Percentiles rank a stretch among this genome's conserved stretches.
These are phyloP conservation scores for Irpex sp. DNA, from an alignment of 1,284 basidiomycete species.

Conservation along the genomic window DNA sequence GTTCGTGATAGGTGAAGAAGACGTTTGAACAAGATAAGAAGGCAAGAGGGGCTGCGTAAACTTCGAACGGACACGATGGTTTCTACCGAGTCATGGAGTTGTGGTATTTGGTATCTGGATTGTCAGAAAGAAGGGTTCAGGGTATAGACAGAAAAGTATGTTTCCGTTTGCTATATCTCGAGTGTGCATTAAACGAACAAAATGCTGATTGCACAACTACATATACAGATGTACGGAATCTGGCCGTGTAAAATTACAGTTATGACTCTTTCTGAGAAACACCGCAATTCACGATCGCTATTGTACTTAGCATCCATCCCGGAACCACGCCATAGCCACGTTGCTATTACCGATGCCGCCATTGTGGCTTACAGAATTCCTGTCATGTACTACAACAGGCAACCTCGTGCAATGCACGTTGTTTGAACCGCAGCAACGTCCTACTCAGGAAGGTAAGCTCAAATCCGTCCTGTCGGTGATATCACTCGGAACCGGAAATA, in stretches of 20 bases:
- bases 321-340: no score
- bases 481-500: neutral
- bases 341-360: no score
- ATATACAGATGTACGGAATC: no score
- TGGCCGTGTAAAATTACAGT: no score
- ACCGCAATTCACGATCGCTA: no score
- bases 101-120: neutral
- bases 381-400: neutral
- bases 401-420: neutral
- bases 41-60: neutral
- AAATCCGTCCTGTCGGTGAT: neutral
- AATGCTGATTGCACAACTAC: neutral
- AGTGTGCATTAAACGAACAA: neutral
- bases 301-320: no score
- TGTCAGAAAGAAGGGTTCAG: neutral
- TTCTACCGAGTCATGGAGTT: neutral
- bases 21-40: slow-evolving; percentile 32
- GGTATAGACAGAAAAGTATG: neutral
- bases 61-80: neutral
- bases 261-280: no score
- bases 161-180: neutral
- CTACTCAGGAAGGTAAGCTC: neutral
- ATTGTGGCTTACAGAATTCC: neutral
- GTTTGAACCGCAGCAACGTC: neutral
- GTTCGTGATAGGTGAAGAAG: slow-evolving; percentile 25